Percentiles rank a stretch among this genome's conserved stretches.
These are phyloP conservation scores for Perkinsus olseni DNA, from an alignment of 169 alveolate species.

Conservation along the genomic window DNA sequence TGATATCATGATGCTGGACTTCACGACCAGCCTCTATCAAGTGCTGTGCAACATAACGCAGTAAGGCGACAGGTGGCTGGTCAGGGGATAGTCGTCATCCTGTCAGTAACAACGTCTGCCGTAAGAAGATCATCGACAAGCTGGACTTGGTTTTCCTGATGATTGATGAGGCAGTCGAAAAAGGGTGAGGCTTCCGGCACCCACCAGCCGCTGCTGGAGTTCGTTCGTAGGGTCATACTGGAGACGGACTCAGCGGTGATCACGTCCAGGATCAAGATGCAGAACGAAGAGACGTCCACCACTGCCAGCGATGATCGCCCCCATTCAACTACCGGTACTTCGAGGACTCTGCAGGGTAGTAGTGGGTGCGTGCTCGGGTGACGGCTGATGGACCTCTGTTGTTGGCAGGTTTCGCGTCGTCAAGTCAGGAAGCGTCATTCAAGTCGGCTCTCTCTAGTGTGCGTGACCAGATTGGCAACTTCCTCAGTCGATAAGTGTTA, in stretches of 20 bases:
- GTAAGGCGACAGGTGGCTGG: neutral
- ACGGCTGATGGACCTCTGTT: neutral
- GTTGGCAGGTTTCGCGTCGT: neutral
- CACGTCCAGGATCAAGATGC: neutral
- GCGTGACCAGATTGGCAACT: neutral
- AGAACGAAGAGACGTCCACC: neutral
- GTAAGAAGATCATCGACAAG: neutral
- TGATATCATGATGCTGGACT: neutral
- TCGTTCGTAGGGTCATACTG: neutral
- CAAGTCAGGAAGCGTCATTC: neutral
- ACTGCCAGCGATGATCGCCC: neutral
- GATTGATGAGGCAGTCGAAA: neutral
- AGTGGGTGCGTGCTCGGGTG: neutral
- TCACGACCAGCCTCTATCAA: neutral
- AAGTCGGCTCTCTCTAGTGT: neutral
- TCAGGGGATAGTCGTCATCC: neutral
- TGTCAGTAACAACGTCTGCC: neutral
- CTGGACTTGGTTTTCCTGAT: neutral
- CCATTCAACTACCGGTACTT: neutral
- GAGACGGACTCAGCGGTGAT: neutral
- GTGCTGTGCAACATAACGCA: neutral
- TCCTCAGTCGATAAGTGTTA: neutral
- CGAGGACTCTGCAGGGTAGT: neutral
- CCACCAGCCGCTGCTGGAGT: neutral
- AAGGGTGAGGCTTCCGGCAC: neutral